These are phyloP conservation scores for Echeveria elegans DNA, from an alignment of 164 flowering plant genomes.

Conservation along the genomic window DNA sequence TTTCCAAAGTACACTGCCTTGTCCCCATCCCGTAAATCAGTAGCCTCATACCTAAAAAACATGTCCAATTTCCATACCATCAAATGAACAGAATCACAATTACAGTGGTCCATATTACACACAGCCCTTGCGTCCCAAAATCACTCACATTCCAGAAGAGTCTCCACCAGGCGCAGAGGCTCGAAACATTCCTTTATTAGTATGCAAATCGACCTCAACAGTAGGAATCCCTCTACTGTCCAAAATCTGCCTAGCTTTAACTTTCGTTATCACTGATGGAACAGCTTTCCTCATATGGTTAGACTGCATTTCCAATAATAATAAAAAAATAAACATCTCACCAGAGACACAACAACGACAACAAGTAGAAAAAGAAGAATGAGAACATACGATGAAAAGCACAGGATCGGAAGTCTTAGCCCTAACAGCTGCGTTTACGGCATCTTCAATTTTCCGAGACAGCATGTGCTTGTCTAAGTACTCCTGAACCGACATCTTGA, in stretches of 20 bases:
- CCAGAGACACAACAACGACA: not conserved
- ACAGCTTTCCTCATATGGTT: slow-evolving; percentile 89
- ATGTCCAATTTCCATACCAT: not conserved
- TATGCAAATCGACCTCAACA: slow-evolving; percentile 81
- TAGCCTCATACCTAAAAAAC: slow-evolving; percentile 70
- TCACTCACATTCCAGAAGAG: slow-evolving; percentile 58
- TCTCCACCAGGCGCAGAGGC: slow-evolving; percentile 83
- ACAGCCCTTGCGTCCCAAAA: no score
- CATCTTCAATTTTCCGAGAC: slow-evolving; percentile 93
- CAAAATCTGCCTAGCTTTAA: slow-evolving; percentile 84
- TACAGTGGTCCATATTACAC: not conserved
- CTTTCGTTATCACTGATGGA: slow-evolving; percentile 75
- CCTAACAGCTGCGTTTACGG: slow-evolving; percentile 98
- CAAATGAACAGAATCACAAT: not conserved
- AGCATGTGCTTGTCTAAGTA: slow-evolving; percentile 90
- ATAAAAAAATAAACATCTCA: not conserved
- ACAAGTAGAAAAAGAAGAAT: not conserved
- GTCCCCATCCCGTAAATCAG: slow-evolving; percentile 91
- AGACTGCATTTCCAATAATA: slow-evolving; percentile 30
- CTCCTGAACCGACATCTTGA: slow-evolving; percentile 87
- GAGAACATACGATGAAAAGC: slow-evolving; percentile 67
- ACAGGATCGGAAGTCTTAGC: slow-evolving; percentile 93
- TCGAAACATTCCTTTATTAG: slow-evolving; percentile 87
- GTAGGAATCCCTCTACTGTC: slow-evolving; percentile 98
- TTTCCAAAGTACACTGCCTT: slow-evolving; percentile 79